phyloP scores from a whole-genome alignment of 164 flowering plant species.

The Buxus sempervirens region DNA sequence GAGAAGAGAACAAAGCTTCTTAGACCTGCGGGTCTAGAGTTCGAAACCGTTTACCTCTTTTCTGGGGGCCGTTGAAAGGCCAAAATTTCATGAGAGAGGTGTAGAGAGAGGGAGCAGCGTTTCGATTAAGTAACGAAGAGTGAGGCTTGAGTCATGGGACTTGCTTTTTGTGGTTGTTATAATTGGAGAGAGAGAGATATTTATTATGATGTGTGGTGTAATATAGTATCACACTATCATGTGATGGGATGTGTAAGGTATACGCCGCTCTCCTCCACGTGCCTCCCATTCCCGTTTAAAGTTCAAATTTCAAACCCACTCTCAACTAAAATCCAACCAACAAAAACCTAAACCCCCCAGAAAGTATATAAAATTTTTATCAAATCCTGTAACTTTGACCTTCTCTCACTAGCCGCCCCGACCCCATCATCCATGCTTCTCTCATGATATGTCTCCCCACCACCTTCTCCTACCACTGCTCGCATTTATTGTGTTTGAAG shows the following conservation, averaged over 20 bases:
- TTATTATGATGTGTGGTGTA: neutral
- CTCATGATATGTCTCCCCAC: too few relatives aligned
- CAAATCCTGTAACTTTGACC: too few relatives aligned
- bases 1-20: neutral
- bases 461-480: too few relatives aligned
- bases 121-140: too few relatives aligned
- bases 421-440: too few relatives aligned
- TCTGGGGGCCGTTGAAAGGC: neutral
- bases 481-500: too few relatives aligned
- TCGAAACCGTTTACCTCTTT: neutral
- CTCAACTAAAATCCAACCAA: too few relatives aligned
- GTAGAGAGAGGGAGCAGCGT: neutral
- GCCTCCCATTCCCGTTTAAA: neutral
- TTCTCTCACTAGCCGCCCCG: too few relatives aligned
- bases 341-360: too few relatives aligned
- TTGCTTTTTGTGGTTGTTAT: neutral
- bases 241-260: neutral
- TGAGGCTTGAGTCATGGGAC: too few relatives aligned
- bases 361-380: too few relatives aligned
- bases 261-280: neutral
- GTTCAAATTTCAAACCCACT: neutral
- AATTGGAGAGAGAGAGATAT: neutral
- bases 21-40: neutral
- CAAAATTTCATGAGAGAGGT: neutral
- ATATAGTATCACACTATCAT: neutral